Percentiles rank a stretch among this genome's conserved stretches.
These are phyloP conservation scores for Pseudoneurospora amorphoporcata DNA, from an alignment of 495 filamentous ascomycete genomes.

Conservation along the genomic window DNA sequence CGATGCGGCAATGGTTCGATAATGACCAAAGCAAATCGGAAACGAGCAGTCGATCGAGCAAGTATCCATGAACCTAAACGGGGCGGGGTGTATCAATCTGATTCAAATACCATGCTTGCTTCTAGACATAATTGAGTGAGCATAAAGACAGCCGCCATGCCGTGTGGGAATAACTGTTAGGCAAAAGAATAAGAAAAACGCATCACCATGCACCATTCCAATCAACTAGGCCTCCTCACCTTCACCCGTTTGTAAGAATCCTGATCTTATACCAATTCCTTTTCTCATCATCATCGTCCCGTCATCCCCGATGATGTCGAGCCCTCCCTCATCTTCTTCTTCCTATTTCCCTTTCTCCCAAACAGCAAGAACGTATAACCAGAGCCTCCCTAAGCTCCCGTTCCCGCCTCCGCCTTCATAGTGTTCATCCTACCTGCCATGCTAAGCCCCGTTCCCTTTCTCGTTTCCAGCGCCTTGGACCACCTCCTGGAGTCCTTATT, in stretches of 20 bases:
- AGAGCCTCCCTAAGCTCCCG: not conserved
- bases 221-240: not conserved
- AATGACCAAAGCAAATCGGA: not conserved
- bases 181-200: not conserved
- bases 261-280: not conserved
- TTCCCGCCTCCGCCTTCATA: conserved; percentile 12
- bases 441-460: conserved; percentile 37
- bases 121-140: not conserved
- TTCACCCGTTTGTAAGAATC: not conserved
- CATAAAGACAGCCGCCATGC: not conserved
- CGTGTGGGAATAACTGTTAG: not conserved
- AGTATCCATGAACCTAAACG: not conserved
- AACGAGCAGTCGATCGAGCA: not conserved
- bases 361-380: not conserved
- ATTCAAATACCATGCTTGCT: not conserved
- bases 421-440: conserved; percentile 33
- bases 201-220: not conserved
- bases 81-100: not conserved
- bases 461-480: conserved; percentile 26
- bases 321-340: not conserved
- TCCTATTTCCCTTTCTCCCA: not conserved
- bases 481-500: conserved; percentile 33
- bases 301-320: not conserved
- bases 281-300: not conserved
- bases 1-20: not conserved